Evolutionary conservation across 139 green algal genomes (phyloP).

Genomic region (Chlorella sp.): DNA sequence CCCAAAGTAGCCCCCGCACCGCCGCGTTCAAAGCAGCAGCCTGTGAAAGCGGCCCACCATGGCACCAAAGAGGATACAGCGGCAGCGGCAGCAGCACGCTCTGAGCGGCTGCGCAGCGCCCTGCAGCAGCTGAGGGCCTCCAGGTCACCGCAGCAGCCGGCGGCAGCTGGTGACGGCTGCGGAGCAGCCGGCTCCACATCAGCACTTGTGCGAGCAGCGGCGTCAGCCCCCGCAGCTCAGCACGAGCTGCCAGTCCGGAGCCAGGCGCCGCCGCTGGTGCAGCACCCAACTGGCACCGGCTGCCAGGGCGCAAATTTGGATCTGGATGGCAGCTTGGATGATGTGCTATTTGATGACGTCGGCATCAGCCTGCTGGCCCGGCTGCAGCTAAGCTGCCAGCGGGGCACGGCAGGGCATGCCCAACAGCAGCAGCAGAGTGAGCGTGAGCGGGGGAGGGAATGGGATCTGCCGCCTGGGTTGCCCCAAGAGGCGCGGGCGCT

Average conservation of each 20-base stretch:
- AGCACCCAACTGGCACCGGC: background rate
- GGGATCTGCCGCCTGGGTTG: background rate
- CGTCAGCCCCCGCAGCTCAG: background rate
- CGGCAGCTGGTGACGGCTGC: background rate
- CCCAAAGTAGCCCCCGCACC: background rate
- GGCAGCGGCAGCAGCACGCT: conserved; percentile 4
- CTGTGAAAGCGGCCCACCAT: background rate
- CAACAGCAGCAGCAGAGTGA: background rate
- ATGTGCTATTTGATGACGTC: conserved; percentile 19
- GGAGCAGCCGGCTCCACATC: background rate
- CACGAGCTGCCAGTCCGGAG: background rate
- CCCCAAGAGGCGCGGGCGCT: too few species aligned
- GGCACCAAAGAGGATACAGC: background rate
- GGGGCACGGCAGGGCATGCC: background rate
- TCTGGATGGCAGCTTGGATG: conserved; percentile 4
- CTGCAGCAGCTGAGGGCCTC: conserved; percentile 25
- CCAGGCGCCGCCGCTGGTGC: background rate
- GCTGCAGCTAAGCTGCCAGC: background rate
- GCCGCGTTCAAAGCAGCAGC: background rate
- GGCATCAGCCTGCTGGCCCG: conserved; percentile 11
- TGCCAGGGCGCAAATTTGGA: background rate
- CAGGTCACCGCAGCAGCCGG: background rate
- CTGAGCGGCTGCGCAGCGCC: conserved; percentile 5
- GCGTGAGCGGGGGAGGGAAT: background rate
- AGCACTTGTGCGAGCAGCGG: background rate